These are phyloP conservation scores for Cordyceps cicadae DNA, from an alignment of 2,329 filamentous ascomycete species.

Conservation along the genomic window DNA sequence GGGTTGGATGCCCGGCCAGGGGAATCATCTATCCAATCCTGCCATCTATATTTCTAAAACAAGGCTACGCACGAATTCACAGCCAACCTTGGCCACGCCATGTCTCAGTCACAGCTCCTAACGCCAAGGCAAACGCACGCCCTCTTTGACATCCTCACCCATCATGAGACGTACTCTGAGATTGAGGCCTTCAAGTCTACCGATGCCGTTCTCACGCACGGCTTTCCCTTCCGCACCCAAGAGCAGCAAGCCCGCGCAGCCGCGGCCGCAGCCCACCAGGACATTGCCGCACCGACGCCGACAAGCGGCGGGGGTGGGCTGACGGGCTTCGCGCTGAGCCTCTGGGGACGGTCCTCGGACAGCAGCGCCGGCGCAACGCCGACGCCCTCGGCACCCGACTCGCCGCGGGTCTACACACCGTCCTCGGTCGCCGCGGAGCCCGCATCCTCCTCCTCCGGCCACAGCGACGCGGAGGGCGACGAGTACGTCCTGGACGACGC, in stretches of 20 bases:
- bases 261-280: constrained; percentile 12
- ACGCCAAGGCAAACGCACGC: constrained; percentile 38
- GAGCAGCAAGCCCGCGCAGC: not conserved
- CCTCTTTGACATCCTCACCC: constrained; percentile 52
- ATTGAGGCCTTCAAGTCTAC: constrained; percentile 64
- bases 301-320: constrained; percentile 16
- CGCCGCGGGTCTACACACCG: not conserved
- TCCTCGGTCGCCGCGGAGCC: not conserved
- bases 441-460: not conserved
- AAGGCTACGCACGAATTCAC: too few relatives aligned
- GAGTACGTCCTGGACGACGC: not conserved
- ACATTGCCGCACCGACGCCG: constrained; percentile 12
- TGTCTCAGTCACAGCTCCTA: constrained; percentile 15
- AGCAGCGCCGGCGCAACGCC: constrained; percentile 1
- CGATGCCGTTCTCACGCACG: constrained; percentile 56
- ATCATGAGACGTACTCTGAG: constrained; percentile 55
- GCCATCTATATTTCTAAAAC: too few relatives aligned
- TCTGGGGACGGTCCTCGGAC: constrained; percentile 9
- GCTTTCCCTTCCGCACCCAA: constrained; percentile 52
- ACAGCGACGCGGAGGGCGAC: constrained; percentile 21
- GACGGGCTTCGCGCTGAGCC: constrained; percentile 6
- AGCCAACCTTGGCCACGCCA: not conserved
- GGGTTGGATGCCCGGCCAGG: too few relatives aligned
- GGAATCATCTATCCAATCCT: too few relatives aligned
- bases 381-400: constrained; percentile 7